Conservation (phyloP, 495 filamentous ascomycete species). For the Talaromyces stipitatus region DNA sequence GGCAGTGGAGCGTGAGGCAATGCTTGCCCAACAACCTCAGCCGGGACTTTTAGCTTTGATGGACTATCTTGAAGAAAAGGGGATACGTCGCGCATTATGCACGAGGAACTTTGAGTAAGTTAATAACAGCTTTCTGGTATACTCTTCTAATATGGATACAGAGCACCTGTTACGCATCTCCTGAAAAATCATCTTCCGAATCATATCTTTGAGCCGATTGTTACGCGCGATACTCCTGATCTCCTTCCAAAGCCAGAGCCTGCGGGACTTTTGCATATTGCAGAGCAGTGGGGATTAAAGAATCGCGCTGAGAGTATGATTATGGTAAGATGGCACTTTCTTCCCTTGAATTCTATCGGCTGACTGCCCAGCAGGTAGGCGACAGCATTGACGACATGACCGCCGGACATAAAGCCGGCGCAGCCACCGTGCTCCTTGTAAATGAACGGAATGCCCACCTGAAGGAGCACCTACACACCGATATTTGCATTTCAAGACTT, state of each 20-base stretch:
- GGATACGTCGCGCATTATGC: slow-evolving; percentile 73
- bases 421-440: slow-evolving; percentile 79
- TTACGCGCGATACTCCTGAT: slow-evolving; percentile 71
- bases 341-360: neutral
- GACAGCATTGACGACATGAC: slow-evolving; percentile 94
- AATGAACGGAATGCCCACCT: slow-evolving; percentile 74
- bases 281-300: slow-evolving; percentile 59
- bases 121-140: neutral
- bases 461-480: slow-evolving; percentile 69
- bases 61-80: slow-evolving; percentile 62
- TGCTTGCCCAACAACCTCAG: slow-evolving; percentile 71
- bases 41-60: slow-evolving; percentile 68
- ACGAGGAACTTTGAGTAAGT: slow-evolving; percentile 85
- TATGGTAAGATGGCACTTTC: slow-evolving; percentile 34
- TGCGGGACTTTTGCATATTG: slow-evolving; percentile 80
- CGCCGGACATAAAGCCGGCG: slow-evolving; percentile 74
- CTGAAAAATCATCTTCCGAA: slow-evolving; percentile 62
- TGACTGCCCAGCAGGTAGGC: slow-evolving; percentile 50
- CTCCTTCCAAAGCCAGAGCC: slow-evolving; percentile 78
- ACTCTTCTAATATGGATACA: slow-evolving; percentile 14
- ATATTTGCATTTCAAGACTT: slow-evolving; percentile 55
- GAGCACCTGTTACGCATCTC: slow-evolving; percentile 59
- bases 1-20: slow-evolving; percentile 69
- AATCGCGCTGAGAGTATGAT: slow-evolving; percentile 44
- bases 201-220: slow-evolving; percentile 67